Base-by-base conservation (phyloP, 139 green algal genomes). In the Pleodorina starrii region DNA sequence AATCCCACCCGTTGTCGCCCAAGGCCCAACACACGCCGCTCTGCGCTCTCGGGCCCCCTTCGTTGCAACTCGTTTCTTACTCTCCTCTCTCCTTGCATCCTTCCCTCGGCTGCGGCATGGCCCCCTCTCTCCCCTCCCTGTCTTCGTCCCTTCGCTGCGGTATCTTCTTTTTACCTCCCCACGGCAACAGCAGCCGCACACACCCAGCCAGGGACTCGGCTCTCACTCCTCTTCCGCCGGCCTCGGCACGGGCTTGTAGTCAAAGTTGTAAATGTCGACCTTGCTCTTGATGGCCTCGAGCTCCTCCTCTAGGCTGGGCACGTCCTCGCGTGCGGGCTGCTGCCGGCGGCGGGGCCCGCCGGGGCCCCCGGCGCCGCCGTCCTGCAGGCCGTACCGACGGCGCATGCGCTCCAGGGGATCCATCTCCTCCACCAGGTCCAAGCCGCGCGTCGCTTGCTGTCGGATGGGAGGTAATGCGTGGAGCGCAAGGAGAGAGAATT, bases 401-500 rank as follows among this genome's bases (percentile, higher is more conserved):
- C 87, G 74, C 90, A 93, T 93, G 66, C 84, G 87, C 83, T 93
- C 90, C 27, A 93, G 54, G 27, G 90, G 90, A n/a, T 93, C 90
- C 68, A 91, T 63, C 83, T 93, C 90, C 77, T 93, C 90, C 9
- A 93, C 83, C 21, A 59, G 25, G 38, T 93, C 90, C 43, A 93
- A 48, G 17, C 90, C 90, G 17, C 63, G 82, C 9, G 75, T 90
- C 1, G 83, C 87, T 32, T 25, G 48, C 90, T 93, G 90, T 6
- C n/a, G n/a, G n/a, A n/a, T n/a, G n/a, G n/a, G n/a, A n/a, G n/a
- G n/a, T n/a, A n/a, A n/a, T n/a, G n/a, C n/a, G n/a, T n/a, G n/a
- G 21, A 51, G 42, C 5, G 17, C 51, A 60, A 66, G 54, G 54
- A 12, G 9, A 12, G 17, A 12, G 9, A 7, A 12, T 66, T 66